These are phyloP conservation scores for Punica granatum DNA, from an alignment of 345 rosid genomes.

Conservation along the genomic window DNA sequence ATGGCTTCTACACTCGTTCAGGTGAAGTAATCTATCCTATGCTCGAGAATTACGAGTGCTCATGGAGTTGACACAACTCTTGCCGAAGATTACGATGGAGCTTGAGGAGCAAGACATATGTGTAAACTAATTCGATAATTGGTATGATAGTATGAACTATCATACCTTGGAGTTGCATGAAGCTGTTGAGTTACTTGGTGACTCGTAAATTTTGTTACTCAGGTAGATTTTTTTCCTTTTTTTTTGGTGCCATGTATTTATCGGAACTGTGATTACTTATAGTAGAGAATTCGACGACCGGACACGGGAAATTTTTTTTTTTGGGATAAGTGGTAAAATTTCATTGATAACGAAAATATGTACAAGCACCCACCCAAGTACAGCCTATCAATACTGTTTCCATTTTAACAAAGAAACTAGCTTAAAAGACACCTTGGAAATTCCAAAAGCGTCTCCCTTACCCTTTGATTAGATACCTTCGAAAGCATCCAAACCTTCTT, in stretches of 20 bases:
- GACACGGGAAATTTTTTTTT: too few relatives aligned
- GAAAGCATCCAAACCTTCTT: too few relatives aligned
- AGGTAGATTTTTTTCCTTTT: neutral
- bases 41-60: neutral
- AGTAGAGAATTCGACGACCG: too few relatives aligned
- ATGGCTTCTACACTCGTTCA: too few relatives aligned
- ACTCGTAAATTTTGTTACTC: neutral
- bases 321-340: too few relatives aligned
- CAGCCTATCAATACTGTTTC: too few relatives aligned
- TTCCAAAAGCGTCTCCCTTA: too few relatives aligned
- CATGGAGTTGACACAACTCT: neutral
- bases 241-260: neutral
- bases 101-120: neutral
- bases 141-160: neutral
- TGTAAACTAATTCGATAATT: neutral
- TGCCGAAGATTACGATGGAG: neutral
- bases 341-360: too few relatives aligned
- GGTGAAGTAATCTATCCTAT: neutral
- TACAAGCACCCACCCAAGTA: too few relatives aligned
- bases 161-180: neutral
- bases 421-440: too few relatives aligned
- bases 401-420: too few relatives aligned
- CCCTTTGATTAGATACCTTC: neutral
- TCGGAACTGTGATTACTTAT: neutral
- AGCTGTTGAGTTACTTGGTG: neutral